Evolutionary conservation across 2,329 filamentous ascomycete species (phyloP), one percentile per base, ranked within the genome.

Genomic region (Exophiala phaeomuriformis): DNA sequence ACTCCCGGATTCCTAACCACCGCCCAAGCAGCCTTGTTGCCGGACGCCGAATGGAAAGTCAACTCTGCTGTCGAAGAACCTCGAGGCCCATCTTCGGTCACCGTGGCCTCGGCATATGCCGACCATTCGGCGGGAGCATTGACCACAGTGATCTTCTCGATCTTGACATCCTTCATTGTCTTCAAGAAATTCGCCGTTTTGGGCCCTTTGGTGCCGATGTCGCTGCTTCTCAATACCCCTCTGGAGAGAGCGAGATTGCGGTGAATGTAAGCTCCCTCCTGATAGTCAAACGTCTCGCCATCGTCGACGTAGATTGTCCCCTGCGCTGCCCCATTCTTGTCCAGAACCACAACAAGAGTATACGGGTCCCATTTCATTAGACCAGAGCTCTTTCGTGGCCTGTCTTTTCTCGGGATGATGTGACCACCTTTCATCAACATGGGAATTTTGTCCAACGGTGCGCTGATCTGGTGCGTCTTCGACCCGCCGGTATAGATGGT

Each of bases 311-410:
- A 98, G 5, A 98, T 74, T 46, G 86, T 84, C 30, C 93, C 93
- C 45, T 85, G 80, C 0, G 91, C 89, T 63, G 84, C 81, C 49
- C 85, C 83, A 32, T 80, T 76, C 61, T 82, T 80, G 61, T 81
- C 76, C 10, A 94, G 75, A 0, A 81, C 80, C 2, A 97, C 77
- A 1, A 98, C 84, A 1, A 98, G 80, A 0, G 93, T 98, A 74
- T 95, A 95, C 39, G 94, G 90, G 68, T 98, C 93, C 70, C 84
- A 95, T 64, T 82, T 86, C 93, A 97, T 97, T 43, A 96, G 77
- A 19, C 86, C 84, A 53, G 83, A 87, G 53, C 89, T 95, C 56
- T 91, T 83, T 52, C 93, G 83, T 3, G 90, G 90, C 28, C 84
- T 82, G 65, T 98, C 93, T 61, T 91, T 88, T 53, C 93, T 87